A percentile compares a stretch with the other conserved stretches of the same genome.
Evolutionary conservation across 257 asterid genomes (phyloP).

Genomic region (Solanum dulcamara): DNA sequence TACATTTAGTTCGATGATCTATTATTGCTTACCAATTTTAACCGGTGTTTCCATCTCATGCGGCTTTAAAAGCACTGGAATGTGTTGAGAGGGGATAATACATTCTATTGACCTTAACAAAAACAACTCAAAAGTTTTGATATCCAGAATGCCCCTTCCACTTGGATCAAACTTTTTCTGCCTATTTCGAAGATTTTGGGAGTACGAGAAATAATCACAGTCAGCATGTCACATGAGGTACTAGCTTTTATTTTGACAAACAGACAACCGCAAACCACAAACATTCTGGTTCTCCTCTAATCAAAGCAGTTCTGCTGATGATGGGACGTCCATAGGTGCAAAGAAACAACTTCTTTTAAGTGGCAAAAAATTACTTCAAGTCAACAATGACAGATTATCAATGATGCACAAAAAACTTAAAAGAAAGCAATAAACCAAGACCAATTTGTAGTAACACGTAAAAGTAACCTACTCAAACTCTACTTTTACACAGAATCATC

Average conservation of each 20-base stretch:
- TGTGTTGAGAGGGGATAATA: neutral
- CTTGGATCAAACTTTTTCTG: neutral
- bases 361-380: neutral
- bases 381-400: neutral
- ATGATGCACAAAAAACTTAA: neutral
- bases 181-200: neutral
- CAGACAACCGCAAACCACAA: neutral
- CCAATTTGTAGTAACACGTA: neutral
- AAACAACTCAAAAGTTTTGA: neutral
- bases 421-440: neutral
- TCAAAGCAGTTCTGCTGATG: neutral
- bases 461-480: neutral
- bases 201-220: neutral
- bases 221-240: neutral
- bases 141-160: neutral
- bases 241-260: neutral
- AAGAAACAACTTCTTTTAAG: neutral
- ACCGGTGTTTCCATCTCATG: neutral
- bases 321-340: neutral
- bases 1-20: neutral
- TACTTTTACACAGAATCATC: neutral
- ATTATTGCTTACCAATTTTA: neutral
- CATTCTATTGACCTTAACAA: neutral
- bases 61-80: neutral
- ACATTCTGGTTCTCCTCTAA: neutral